Percentiles rank a stretch among this genome's conserved stretches.
Conservation (phyloP, 225 moss, liverwort and hornwort species). For the Ulota crispa region DNA sequence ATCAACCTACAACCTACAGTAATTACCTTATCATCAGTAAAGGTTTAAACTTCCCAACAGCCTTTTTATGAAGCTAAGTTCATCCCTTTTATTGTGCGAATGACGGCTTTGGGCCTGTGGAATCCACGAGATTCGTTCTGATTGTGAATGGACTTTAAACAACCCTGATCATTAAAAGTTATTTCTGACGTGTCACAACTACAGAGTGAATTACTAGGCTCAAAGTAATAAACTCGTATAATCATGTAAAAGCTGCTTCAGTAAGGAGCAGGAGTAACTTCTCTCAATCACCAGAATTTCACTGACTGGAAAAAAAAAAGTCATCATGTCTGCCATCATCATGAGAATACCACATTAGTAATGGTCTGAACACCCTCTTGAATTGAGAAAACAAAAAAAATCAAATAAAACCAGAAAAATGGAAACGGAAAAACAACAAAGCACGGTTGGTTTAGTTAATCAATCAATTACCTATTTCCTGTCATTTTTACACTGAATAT, state of each 20-base stretch:
- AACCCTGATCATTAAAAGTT: slow-evolving; percentile 8
- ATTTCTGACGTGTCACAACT: neutral
- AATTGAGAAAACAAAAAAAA: neutral
- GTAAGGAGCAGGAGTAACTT: slow-evolving; percentile 9
- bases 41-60: neutral
- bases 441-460: too few species aligned
- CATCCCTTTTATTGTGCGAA: neutral
- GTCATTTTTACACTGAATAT: too few species aligned
- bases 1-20: too few species aligned
- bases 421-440: neutral
- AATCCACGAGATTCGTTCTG: slow-evolving; percentile 13
- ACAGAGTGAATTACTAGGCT: neutral
- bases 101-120: slow-evolving; percentile 26
- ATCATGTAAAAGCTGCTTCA: slow-evolving; percentile 15
- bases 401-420: accelerated
- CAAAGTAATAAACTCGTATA: neutral
- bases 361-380: neutral
- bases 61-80: neutral
- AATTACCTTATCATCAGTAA: neutral
- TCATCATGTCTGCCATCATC: slow-evolving; percentile 14
- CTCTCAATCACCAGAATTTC: slow-evolving; percentile 16
- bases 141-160: slow-evolving; percentile 21
- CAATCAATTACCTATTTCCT: neutral
- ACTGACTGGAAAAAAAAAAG: slow-evolving; percentile 11
- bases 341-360: neutral